Evolutionary conservation across 139 green algal species (phyloP), one percentile per base, ranked within the genome.

Genomic region (Prasinococcaceae sp.): DNA sequence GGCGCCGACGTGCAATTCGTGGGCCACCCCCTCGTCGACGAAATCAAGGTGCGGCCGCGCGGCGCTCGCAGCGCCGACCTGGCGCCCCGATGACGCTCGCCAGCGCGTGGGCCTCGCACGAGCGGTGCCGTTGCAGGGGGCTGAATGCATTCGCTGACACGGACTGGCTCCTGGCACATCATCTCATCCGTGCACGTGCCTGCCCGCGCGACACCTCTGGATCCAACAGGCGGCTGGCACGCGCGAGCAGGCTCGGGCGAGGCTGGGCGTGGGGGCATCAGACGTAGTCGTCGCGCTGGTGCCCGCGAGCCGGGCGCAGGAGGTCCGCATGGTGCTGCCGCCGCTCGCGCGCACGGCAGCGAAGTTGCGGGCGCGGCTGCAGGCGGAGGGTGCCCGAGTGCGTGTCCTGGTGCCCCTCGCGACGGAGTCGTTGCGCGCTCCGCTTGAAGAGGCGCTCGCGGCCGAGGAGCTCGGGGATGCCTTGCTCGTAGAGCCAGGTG

Each of bases 1-100:
- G 60, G 60, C 20, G 59, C 47, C 22, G 3, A 30, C 19, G 61
- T 70, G 19, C 19, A 45, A 5, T 30, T 43, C 29, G 52, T 70
- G 4, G 61, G 61, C n/a, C 61, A 70, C 23, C 61, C 61, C 17
- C 36, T 70, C 6, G 46, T 71, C 17, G 60, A 68, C 42, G n/a
- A n/a, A n/a, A n/a, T n/a, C n/a, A n/a, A n/a, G n/a, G n/a, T n/a
- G n/a, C 16, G 33, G 12, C 12, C 33, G 33, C 33, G 33, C 14
- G 33, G 33, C 33, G 33, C n/a, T n/a, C n/a, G 33, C 12, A 14
- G 33, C 33, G 33, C 12, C 33, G 33, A 41, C 12, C 33, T 41
- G 33, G 33, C 14, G 12, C 12, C 33, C 12, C 12, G 33, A 41
- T 14, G 14, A 12, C 12, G 33, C 33, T 12, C 14, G 33, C 33